phyloP scores from a whole-genome alignment of 1,139 yeast species.

The Pneumocystis sp. region DNA sequence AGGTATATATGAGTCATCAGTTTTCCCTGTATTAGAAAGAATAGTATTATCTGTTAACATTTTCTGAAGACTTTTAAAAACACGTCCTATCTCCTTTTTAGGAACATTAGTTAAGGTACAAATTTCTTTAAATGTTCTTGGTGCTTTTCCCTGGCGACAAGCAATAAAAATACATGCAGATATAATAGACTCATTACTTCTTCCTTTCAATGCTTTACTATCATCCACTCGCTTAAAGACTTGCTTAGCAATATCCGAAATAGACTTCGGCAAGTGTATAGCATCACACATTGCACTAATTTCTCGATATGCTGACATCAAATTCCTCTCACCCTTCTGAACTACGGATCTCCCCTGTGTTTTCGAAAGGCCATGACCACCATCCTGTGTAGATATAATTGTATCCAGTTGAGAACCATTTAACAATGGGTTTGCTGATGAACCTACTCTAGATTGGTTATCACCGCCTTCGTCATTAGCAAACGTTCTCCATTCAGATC shows the following conservation, averaged over 20 bases:
- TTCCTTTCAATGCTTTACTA: conserved; percentile 73
- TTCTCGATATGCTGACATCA: conserved; percentile 78
- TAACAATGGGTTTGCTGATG: conserved; percentile 85
- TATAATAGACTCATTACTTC: conserved; percentile 86
- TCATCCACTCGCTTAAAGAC: conserved; percentile 86
- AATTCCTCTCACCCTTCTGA: conserved; percentile 74
- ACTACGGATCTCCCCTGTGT: conserved; percentile 77
- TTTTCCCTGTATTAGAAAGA: conserved; percentile 3
- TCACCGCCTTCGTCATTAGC: conserved; percentile 90
- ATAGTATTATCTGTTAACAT: conserved; percentile 8
- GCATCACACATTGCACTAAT: conserved; percentile 97
- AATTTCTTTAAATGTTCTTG: conserved; percentile 89
- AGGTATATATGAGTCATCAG: conserved; percentile 9
- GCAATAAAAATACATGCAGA: conserved; percentile 94
- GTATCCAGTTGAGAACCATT: conserved; percentile 90
- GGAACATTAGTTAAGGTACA: conserved; percentile 93
- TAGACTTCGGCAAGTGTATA: conserved; percentile 82
- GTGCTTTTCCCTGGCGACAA: conserved; percentile 85
- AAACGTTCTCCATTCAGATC: conserved; percentile 98
- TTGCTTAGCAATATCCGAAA: conserved; percentile 94
- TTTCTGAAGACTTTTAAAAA: conserved; percentile 26
- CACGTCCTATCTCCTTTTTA: conserved; percentile 72
- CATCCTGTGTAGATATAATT: conserved; percentile 73
- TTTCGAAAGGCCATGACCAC: conserved; percentile 57
- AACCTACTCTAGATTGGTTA: conserved; percentile 99